Evolutionary conservation across 2,329 filamentous ascomycete genomes (phyloP), one percentile per base, ranked within the genome.

Genomic region (Fusarium denticulatum): DNA sequence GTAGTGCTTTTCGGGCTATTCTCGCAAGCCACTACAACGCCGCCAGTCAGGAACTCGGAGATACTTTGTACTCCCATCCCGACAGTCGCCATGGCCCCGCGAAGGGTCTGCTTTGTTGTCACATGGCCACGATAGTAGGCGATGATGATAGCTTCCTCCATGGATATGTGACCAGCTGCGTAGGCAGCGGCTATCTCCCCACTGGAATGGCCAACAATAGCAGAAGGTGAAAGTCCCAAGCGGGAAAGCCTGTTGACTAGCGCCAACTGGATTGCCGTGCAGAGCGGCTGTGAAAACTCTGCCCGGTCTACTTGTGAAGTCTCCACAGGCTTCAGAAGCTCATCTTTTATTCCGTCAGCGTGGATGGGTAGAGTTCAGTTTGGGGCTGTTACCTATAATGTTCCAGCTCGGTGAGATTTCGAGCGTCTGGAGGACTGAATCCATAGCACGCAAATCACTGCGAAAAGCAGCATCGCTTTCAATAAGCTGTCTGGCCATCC

Each of bases 401-500:
- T 34, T 71, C 76, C 73, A 79, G 2, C n/a, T 34, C 12, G 63
- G 60, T 0, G 65, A 55, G 6, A 64, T 46, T 0, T 30, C 46
- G 3, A 77, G 45, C 3, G 15, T 40, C 18, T 57, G 49, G 2
- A 78, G 13, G 8, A 67, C 47, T 1, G 26, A 34, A 30, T 77
- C 50, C 42, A 78, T 60, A 1, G 7, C 8, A 4, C 18, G 7
- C 32, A 78, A 60, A 7, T 67, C 66, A 2, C 16, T 12, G 5
- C 49, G 47, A 24, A 77, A 77, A 12, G 28, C 40, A 0, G 5
- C 14, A 40, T 73, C 64, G 1, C 32, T 32, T 7, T 52, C 12
- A 4, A 77, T 60, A 0, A 83, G 65, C 8, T 80, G 71, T 0
- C 39, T 56, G 0, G 78, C 76, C 80, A 83, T 82, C 4, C 24